These are phyloP conservation scores for Exophiala sp. DNA, from an alignment of 2,329 filamentous ascomycete species.

Conservation along the genomic window DNA sequence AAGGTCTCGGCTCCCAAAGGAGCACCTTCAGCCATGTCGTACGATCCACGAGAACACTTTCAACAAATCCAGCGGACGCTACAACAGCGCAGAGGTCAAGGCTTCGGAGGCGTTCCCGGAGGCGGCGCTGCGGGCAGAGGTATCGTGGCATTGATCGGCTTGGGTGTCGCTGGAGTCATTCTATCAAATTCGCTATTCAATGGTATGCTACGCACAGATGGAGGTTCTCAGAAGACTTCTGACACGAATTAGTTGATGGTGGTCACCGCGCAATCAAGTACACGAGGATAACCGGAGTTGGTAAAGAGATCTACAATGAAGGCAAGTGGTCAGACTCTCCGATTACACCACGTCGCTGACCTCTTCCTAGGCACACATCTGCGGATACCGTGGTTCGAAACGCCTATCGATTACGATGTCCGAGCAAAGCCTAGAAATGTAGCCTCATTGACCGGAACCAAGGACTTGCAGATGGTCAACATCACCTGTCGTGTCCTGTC, in stretches of 20 bases:
- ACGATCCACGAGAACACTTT: conserved; percentile 63
- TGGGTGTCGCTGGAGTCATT: conserved; percentile 43
- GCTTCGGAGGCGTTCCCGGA: conserved; percentile 50
- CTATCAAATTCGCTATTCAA: conserved; percentile 63
- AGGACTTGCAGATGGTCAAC: conserved; percentile 99
- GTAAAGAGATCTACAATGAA: conserved; percentile 95
- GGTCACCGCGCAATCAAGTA: conserved; percentile 99
- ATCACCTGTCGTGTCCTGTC: conserved; percentile 99
- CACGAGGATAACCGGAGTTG: conserved; percentile 83
- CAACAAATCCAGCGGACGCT: conserved; percentile 62
- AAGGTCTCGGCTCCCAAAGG: conserved; percentile 7
- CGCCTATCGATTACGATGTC: conserved; percentile 93
- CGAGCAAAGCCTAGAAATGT: conserved; percentile 96
- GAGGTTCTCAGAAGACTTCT: conserved; percentile 2
- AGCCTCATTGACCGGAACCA: conserved; percentile 93
- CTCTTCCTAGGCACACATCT: conserved; percentile 73
- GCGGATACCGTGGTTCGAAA: conserved; percentile 94
- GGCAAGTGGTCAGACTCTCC: conserved; percentile 50
- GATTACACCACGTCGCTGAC: neutral
- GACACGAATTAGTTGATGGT: conserved; percentile 69
- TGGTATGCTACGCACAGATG: conserved; percentile 45
- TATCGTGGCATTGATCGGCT: conserved; percentile 53
- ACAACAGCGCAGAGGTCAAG: conserved; percentile 51
- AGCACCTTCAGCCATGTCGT: conserved; percentile 22
- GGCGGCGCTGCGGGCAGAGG: conserved; percentile 54